phyloP scores from a whole-genome alignment of 23 red algal species.

The Agarophyton chilense region DNA sequence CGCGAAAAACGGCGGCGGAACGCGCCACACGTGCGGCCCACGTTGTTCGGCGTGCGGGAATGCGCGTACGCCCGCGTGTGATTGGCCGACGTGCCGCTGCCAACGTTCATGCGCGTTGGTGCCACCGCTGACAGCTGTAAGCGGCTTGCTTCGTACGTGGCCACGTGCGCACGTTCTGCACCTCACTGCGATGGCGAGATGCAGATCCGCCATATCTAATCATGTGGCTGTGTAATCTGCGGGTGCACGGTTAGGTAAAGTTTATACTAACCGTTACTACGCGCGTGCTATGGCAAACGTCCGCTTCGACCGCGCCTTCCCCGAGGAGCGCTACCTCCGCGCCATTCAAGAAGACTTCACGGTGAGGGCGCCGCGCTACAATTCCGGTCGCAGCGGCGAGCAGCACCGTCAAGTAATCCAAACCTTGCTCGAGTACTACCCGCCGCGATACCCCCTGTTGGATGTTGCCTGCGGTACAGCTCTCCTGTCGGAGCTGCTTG shows the following conservation, averaged over 20 bases:
- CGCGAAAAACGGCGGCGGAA: not conserved
- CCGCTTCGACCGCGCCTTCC: conserved; percentile 15
- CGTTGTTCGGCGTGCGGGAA: not conserved
- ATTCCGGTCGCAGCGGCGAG: conserved; percentile 16
- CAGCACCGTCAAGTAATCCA: conserved; percentile 7
- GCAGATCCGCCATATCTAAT: no score
- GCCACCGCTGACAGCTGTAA: not conserved
- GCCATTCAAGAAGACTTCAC: conserved; percentile 36
- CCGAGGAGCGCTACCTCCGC: conserved; percentile 13
- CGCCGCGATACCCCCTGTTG: conserved; percentile 28
- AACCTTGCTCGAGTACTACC: conserved; percentile 1
- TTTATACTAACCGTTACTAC: no score
- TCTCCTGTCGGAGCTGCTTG: conserved; percentile 4
- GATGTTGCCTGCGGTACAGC: conserved; percentile 54
- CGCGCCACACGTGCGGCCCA: not conserved
- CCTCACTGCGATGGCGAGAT: no score
- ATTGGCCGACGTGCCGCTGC: not conserved
- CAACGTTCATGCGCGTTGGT: conserved; percentile 2
- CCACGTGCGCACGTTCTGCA: not conserved
- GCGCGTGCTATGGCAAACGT: conserved; percentile 6
- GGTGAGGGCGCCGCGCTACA: conserved; percentile 8
- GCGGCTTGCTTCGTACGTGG: not conserved
- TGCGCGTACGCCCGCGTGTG: not conserved
- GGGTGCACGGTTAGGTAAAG: no score
- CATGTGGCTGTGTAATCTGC: not conserved